A percentile compares a stretch with the other conserved stretches of the same genome.
Evolutionary conservation across 2,329 filamentous ascomycete genomes (phyloP).

Genomic region (Dothidotthia symphoricarpi): DNA sequence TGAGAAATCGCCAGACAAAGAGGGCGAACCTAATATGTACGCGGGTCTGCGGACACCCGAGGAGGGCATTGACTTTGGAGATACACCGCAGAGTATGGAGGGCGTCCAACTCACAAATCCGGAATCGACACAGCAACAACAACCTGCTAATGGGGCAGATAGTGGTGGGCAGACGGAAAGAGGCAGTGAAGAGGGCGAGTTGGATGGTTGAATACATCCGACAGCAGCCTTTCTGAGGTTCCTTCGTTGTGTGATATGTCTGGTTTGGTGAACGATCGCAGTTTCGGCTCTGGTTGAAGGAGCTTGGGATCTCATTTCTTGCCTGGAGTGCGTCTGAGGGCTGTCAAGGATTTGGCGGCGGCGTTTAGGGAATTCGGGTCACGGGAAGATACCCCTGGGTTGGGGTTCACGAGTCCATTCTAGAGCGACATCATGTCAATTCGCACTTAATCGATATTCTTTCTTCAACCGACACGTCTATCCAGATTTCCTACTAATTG

Average conservation of each 20-base stretch:
- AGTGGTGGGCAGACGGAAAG: constrained; percentile 24
- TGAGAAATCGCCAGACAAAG: constrained; percentile 42
- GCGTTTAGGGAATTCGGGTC: too few relatives aligned
- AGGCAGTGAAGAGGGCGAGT: constrained; percentile 49
- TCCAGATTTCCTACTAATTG: too few relatives aligned
- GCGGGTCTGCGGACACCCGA: constrained; percentile 45
- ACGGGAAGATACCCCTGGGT: constrained; percentile 14
- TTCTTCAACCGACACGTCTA: too few relatives aligned
- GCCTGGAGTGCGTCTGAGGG: too few relatives aligned
- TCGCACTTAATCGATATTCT: too few relatives aligned
- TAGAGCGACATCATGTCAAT: background rate
- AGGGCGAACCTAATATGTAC: constrained; percentile 48
- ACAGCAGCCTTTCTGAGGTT: too few relatives aligned
- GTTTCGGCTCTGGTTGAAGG: too few relatives aligned
- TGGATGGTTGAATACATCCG: constrained; percentile 41
- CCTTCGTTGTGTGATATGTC: too few relatives aligned
- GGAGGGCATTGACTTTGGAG: constrained; percentile 36
- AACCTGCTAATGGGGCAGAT: constrained; percentile 20
- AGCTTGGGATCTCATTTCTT: too few relatives aligned
- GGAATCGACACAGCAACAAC: constrained; percentile 16
- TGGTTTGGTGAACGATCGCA: too few relatives aligned
- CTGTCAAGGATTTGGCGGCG: too few relatives aligned
- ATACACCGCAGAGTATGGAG: constrained; percentile 32
- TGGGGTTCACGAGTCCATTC: background rate
- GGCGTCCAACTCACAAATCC: constrained; percentile 19